Conservation (phyloP, 371 early-diverging fungal genomes). For the Amoeboaphelidium occidentale region DNA sequence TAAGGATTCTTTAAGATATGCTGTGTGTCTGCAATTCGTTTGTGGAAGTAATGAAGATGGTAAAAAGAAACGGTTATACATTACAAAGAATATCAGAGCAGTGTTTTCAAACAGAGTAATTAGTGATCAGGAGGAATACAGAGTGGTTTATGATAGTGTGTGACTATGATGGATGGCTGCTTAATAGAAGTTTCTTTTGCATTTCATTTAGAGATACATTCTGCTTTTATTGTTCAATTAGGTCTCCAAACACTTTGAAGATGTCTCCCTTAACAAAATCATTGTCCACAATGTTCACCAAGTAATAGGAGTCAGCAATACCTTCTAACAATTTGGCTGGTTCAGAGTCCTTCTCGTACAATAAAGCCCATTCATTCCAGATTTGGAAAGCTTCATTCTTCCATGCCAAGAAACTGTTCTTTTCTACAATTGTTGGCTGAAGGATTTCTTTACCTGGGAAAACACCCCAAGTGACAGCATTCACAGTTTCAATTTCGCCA, state of each 20-base stretch:
- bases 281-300: conserved; percentile 86
- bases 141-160: no score
- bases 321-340: conserved; percentile 30
- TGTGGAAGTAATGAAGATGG: no score
- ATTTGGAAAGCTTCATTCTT: conserved; percentile 90
- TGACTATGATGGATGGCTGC: no score
- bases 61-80: no score
- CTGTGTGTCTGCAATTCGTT: no score
- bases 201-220: no score
- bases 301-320: conserved; percentile 55
- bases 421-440: conserved; percentile 88
- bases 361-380: conserved; percentile 69
- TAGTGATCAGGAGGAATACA: no score
- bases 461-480: conserved; percentile 95
- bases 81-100: no score
- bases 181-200: no score
- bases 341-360: conserved; percentile 23
- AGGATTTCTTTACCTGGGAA: conserved; percentile 93
- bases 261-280: conserved; percentile 53
- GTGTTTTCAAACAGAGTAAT: no score
- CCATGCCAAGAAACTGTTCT: conserved; percentile 81
- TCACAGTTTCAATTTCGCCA: conserved; percentile 52
- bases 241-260: conserved; percentile 34
- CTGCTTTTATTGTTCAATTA: no score
- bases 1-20: no score